Percentiles rank a stretch among this genome's conserved stretches.
These are phyloP conservation scores for Blastocystis sp. DNA, from an alignment of 352 stramenopile genomes.

Conservation along the genomic window DNA sequence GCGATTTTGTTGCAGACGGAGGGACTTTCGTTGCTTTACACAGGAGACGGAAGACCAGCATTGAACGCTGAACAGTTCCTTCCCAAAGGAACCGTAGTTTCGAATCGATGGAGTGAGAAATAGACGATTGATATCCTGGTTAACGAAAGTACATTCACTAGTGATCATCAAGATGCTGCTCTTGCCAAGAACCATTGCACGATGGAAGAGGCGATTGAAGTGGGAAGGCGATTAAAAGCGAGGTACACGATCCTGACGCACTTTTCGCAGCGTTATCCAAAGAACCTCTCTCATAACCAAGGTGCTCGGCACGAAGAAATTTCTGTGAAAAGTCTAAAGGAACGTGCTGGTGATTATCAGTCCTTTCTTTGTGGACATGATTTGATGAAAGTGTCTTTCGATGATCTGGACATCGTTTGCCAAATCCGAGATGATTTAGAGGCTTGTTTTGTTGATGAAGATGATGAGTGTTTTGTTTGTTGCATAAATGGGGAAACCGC, in stretches of 20 bases:
- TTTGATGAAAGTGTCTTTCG: constrained; percentile 4
- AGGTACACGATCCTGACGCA: constrained; percentile 50
- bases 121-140: constrained; percentile 43
- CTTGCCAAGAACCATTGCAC: constrained; percentile 57
- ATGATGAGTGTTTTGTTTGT: constrained; percentile 29
- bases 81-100: background rate
- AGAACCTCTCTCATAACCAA: constrained; percentile 19
- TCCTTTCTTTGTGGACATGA: constrained; percentile 6
- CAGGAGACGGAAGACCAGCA: constrained; percentile 50
- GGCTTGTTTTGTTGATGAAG: constrained; percentile 7
- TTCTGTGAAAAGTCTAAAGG: background rate
- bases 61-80: background rate
- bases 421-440: constrained; percentile 15
- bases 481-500: background rate
- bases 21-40: background rate
- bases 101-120: background rate
- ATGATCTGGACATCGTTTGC: background rate
- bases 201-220: constrained; percentile 15
- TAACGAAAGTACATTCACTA: constrained; percentile 60
- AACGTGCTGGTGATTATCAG: background rate
- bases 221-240: background rate
- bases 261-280: constrained; percentile 62
- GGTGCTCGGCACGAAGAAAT: background rate
- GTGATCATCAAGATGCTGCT: constrained; percentile 8
- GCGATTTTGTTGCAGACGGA: background rate